A percentile compares a stretch with the other conserved stretches of the same genome.
Evolutionary conservation across 2,329 filamentous ascomycete genomes (phyloP).

Genomic region (Penicillium glabrum): DNA sequence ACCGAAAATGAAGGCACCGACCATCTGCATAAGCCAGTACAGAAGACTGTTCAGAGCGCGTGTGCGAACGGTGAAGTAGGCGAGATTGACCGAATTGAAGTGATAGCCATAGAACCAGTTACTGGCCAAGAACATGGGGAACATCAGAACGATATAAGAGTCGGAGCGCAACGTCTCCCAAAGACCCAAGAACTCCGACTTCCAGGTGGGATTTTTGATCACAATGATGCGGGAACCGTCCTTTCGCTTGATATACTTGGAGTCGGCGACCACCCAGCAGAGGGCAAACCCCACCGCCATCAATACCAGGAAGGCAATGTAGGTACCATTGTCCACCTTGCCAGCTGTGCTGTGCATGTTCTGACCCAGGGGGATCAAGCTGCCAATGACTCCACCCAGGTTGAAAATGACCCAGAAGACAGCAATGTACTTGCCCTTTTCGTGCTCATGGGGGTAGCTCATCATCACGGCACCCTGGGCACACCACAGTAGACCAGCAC

Average conservation of each 20-base stretch:
- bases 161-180: conserved; percentile 70
- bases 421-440: conserved; percentile 85
- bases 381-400: conserved; percentile 82
- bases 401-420: conserved; percentile 97
- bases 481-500: conserved; percentile 52
- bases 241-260: conserved; percentile 68
- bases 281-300: conserved; percentile 71
- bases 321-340: conserved; percentile 68
- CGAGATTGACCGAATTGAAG: conserved; percentile 70
- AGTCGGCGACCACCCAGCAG: conserved; percentile 69
- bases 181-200: conserved; percentile 73
- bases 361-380: conserved; percentile 55
- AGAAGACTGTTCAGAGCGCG: conserved; percentile 73
- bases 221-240: conserved; percentile 80
- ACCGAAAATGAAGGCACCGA: conserved; percentile 73
- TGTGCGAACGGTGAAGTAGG: conserved; percentile 72
- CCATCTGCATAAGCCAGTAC: conserved; percentile 78
- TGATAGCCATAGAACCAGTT: conserved; percentile 83
- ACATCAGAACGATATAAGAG: conserved; percentile 71
- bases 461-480: conserved; percentile 61
- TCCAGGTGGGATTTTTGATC: conserved; percentile 89
- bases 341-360: conserved; percentile 45
- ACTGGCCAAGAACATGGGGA: conserved; percentile 78
- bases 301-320: conserved; percentile 82
- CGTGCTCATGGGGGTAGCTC: conserved; percentile 76